Evolutionary conservation across 176 grass and related monocot species (phyloP).

Genomic region (Carex pumila): DNA sequence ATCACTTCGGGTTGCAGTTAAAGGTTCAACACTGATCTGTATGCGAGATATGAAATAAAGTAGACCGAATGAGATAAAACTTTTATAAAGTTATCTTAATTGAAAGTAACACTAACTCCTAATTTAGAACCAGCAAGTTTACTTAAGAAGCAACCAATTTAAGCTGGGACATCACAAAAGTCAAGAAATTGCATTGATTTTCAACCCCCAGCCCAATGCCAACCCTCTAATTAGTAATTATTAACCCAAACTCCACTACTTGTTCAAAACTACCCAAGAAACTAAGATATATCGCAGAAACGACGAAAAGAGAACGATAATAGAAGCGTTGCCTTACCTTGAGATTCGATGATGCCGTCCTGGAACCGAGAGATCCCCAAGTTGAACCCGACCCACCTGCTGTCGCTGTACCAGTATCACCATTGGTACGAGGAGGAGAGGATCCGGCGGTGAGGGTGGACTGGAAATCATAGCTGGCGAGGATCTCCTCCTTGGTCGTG

Average conservation of each 20-base stretch:
- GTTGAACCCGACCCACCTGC: neutral
- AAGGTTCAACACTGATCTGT: no score
- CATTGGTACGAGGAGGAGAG: neutral
- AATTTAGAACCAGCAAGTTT: neutral
- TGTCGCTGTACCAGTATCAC: neutral
- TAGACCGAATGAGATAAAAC: no score
- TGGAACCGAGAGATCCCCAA: constrained; percentile 20
- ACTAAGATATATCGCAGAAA: neutral
- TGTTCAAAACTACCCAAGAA: neutral
- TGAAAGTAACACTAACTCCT: neutral
- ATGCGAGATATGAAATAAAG: no score
- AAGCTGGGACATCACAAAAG: neutral
- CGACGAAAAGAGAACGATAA: neutral
- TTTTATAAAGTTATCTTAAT: neutral
- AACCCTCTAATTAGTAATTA: neutral
- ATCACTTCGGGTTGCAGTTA: no score
- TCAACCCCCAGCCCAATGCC: neutral
- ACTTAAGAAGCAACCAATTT: neutral
- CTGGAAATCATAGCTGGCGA: neutral
- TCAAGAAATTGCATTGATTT: neutral
- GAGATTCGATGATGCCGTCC: neutral
- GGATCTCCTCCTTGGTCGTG: neutral
- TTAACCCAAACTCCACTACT: neutral
- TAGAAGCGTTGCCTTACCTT: neutral
- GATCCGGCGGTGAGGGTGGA: neutral